These are phyloP conservation scores for Malus orientalis DNA, from an alignment of 306 rosid genomes.

Conservation along the genomic window DNA sequence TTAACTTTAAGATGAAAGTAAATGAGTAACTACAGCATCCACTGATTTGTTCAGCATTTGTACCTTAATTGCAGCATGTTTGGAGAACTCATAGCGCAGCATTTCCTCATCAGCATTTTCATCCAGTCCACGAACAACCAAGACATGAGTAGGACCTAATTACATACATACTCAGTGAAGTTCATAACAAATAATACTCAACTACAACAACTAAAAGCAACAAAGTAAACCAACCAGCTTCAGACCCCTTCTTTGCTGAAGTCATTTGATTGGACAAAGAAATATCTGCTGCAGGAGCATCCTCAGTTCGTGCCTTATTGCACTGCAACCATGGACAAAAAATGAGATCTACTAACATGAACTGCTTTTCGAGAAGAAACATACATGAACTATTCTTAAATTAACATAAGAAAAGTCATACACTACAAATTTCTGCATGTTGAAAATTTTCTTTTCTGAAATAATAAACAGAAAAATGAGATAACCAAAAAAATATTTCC, in stretches of 20 bases:
- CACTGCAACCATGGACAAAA: conserved; percentile 44
- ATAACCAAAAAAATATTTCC: not conserved
- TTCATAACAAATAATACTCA: not conserved
- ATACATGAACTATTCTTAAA: not conserved
- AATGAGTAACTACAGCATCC: not conserved
- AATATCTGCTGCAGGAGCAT: conserved; percentile 92
- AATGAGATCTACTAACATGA: conserved; percentile 7
- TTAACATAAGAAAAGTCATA: not conserved
- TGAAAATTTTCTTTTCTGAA: not conserved
- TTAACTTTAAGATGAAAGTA: not conserved
- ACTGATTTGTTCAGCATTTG: conserved; percentile 1
- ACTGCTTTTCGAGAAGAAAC: not conserved
- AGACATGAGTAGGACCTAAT: conserved; percentile 95
- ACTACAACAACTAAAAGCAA: not conserved
- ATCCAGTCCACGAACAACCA: conserved; percentile 99
- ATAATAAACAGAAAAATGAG: not conserved
- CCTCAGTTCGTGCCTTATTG: conserved; percentile 88
- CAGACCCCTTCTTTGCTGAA: conserved; percentile 71
- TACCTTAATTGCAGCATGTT: conserved; percentile 97
- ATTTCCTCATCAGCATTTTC: conserved; percentile 98
- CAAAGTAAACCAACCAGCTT: conserved; percentile 58
- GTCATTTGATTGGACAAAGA: conserved; percentile 53
- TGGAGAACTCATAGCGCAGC: conserved; percentile 97
- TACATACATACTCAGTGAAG: conserved; percentile 9
- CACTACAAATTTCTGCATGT: not conserved